A percentile compares a stretch with the other conserved stretches of the same genome.
These are phyloP conservation scores for Wickerhamiella pararugosa DNA, from an alignment of 1,139 yeast species.

Conservation along the genomic window DNA sequence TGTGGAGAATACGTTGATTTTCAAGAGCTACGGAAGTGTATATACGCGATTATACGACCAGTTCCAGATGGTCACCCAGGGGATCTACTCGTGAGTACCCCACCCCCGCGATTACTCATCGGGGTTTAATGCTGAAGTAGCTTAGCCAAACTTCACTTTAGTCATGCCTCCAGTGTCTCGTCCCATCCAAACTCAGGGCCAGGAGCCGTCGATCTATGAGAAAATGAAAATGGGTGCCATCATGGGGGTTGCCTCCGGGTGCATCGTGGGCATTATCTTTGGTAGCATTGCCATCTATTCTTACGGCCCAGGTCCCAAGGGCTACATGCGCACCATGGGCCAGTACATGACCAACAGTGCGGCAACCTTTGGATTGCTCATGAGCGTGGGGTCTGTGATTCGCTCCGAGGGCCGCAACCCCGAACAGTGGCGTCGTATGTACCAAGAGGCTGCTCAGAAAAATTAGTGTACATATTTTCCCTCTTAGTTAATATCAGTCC, in stretches of 20 bases:
- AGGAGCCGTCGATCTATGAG: constrained; percentile 81
- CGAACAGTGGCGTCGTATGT: too few species aligned
- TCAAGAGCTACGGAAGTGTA: constrained; percentile 71
- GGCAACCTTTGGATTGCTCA: constrained; percentile 76
- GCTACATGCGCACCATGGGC: constrained; percentile 90
- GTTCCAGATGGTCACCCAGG: constrained; percentile 86
- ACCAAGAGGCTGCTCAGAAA: too few species aligned
- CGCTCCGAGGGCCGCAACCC: constrained; percentile 42
- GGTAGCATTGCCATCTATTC: constrained; percentile 87
- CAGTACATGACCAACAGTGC: constrained; percentile 95
- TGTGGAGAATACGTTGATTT: constrained; percentile 61
- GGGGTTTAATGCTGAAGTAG: too few species aligned
- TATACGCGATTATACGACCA: constrained; percentile 90
- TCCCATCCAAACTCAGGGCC: constrained; percentile 19
- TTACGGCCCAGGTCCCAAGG: constrained; percentile 97
- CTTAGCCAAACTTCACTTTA: neutral
- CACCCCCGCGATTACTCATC: too few species aligned
- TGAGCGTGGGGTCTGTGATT: constrained; percentile 66
- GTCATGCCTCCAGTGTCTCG: constrained; percentile 10
- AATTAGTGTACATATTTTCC: too few species aligned
- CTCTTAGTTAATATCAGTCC: too few species aligned
- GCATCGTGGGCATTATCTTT: constrained; percentile 85
- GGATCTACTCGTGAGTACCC: constrained; percentile 45
- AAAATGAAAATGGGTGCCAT: constrained; percentile 96
- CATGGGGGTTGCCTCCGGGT: constrained; percentile 76